phyloP scores from a whole-genome alignment of 1,284 basidiomycete genomes.

The Moesziomyces sp. region DNA sequence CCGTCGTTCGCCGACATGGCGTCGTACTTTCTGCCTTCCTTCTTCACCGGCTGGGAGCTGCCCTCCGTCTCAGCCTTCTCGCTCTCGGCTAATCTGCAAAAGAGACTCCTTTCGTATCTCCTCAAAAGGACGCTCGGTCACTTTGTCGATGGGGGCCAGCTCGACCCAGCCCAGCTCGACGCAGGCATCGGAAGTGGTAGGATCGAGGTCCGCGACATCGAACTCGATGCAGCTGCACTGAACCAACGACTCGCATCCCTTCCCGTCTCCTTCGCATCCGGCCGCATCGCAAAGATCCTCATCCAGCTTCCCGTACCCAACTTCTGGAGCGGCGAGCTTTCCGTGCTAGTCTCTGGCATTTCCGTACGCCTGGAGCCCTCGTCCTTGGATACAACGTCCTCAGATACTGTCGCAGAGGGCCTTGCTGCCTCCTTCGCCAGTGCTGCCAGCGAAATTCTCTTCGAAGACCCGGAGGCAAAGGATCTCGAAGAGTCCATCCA shows the following conservation, averaged over 20 bases:
- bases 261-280: conserved; percentile 78
- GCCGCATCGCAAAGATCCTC: conserved; percentile 69
- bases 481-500: conserved; percentile 53
- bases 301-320: conserved; percentile 57
- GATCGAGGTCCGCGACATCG: conserved; percentile 84
- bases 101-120: conserved; percentile 87
- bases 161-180: conserved; percentile 87
- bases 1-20: conserved; percentile 15
- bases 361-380: conserved; percentile 5
- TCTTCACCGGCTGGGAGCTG: conserved; percentile 44
- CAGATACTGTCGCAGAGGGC: conserved; percentile 1
- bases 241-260: conserved; percentile 63
- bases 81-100: conserved; percentile 83
- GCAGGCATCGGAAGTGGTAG: conserved; percentile 89
- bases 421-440: conserved; percentile 38
- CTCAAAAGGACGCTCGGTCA: conserved; percentile 85
- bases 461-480: conserved; percentile 43
- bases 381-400: neutral
- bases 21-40: conserved; percentile 44
- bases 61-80: conserved; percentile 42
- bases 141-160: conserved; percentile 85
- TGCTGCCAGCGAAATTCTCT: conserved; percentile 46
- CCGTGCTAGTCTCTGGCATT: conserved; percentile 30
- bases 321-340: conserved; percentile 53
- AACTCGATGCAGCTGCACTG: conserved; percentile 74